Base-by-base conservation (phyloP, 495 filamentous ascomycete genomes). In the Gamarada debralockiae region DNA sequence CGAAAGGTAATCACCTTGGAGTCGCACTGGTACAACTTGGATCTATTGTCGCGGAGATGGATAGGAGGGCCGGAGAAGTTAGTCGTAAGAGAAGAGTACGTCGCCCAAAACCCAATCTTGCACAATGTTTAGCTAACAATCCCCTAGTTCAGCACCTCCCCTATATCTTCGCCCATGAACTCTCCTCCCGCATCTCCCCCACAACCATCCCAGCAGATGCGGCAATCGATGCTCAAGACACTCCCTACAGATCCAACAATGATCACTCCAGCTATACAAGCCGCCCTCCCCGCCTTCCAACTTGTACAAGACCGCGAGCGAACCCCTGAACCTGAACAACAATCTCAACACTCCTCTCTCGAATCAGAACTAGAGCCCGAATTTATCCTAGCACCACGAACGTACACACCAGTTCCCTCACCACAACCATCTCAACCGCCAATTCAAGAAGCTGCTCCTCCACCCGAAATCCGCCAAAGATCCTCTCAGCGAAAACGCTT, bases 11-110 rank as follows among this genome's bases (percentile, higher is more conserved):
- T 29, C 67, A 70, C 29, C 73, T 95, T 9, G 80, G 78, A 18
- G 74, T 75, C 18, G 70, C 82, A 9, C 72, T 92, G 17, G 66
- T 73, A n/a, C 78, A 81, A 65, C 73, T 95, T 18, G 76, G 73
- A 17, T 71, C 71, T 25, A 85, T 90, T 37, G 78, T 90, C 12
- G 73, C 77, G 6, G 90, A 93, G 65, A 90, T 93, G 76, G 85
- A 90, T 60, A 76, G 76, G 58, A 81, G 85, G 50, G 86, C 87
- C 5, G 85, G 84, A 17, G 75, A 85, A 55, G 86, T 86, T 29
- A 90, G 85, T 68, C 78, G 83, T 37, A 83, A 79, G 60, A 81
- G 67, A 52, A 67, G 72, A 65, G 77, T 80, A 67, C 63, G 74
- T 54, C 10, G 34, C 46, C 14, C n/a, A 21, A 10, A 18, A 14